These are phyloP conservation scores for Colletotrichum higginsianum DNA, from an alignment of 2,329 filamentous ascomycete genomes.

Conservation along the genomic window DNA sequence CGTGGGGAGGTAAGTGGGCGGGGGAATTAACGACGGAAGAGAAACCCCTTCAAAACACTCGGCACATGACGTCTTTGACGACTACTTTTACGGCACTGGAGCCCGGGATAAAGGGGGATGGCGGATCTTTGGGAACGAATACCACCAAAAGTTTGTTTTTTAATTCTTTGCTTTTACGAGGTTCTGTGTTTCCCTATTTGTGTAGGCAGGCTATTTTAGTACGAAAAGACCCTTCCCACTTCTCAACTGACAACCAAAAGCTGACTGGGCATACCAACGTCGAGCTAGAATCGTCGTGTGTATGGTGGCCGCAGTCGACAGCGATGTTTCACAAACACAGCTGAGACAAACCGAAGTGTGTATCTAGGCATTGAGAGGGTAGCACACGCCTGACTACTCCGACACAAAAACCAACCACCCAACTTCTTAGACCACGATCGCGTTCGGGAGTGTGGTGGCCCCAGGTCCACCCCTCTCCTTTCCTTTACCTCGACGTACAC, in stretches of 20 bases:
- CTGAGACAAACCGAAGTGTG: too few species aligned
- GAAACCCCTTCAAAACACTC: conserved; percentile 4
- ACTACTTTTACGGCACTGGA: conserved; percentile 18
- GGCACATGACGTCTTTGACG: conserved; percentile 25
- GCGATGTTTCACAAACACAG: too few species aligned
- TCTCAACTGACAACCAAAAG: neutral
- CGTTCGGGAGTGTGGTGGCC: too few species aligned
- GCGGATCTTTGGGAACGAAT: conserved; percentile 34
- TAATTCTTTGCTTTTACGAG: conserved; percentile 18
- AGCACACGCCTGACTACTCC: neutral
- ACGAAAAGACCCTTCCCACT: conserved; percentile 26
- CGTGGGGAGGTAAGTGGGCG: conserved; percentile 4
- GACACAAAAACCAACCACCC: neutral
- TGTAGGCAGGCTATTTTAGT: conserved; percentile 24
- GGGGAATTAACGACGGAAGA: conserved; percentile 17
- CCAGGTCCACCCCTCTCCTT: neutral
- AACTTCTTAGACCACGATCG: neutral
- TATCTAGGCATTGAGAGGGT: too few species aligned
- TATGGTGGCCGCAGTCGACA: too few species aligned
- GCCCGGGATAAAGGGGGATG: conserved; percentile 4
- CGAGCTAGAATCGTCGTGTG: neutral
- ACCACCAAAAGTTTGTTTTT: conserved; percentile 39
- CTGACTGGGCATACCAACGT: neutral
- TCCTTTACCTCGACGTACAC: neutral
- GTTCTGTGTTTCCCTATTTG: neutral